phyloP scores from a whole-genome alignment of 2,329 filamentous ascomycete genomes.

The Rhinocladiella similis region DNA sequence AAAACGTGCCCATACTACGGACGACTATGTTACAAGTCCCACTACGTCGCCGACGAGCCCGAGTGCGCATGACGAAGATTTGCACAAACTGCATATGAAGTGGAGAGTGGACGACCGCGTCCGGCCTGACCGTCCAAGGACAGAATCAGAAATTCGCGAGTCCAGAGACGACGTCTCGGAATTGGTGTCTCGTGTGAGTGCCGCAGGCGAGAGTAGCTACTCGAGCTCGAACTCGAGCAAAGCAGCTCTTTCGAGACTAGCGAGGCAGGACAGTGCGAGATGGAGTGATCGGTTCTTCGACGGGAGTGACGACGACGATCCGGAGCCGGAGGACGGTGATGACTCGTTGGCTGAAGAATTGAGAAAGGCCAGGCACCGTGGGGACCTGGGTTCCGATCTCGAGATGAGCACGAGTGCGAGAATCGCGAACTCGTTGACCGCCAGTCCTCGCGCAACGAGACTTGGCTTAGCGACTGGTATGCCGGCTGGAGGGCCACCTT shows the following conservation, averaged over 20 bases:
- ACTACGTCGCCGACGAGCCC: slow-evolving; percentile 3
- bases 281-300: slow-evolving; percentile 69
- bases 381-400: slow-evolving; percentile 7
- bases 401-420: slow-evolving; percentile 7
- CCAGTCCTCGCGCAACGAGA: slow-evolving; percentile 17
- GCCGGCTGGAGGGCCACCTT: neutral
- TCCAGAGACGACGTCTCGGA: slow-evolving; percentile 36
- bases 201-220: slow-evolving; percentile 23
- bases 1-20: neutral
- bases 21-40: slow-evolving; percentile 8
- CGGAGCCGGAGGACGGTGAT: slow-evolving; percentile 37
- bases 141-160: slow-evolving; percentile 28
- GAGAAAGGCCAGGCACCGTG: slow-evolving; percentile 21
- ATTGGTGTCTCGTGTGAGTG: slow-evolving; percentile 28
- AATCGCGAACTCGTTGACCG: slow-evolving; percentile 16
- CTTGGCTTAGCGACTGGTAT: neutral
- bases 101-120: slow-evolving; percentile 9
- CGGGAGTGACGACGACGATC: slow-evolving; percentile 54
- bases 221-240: slow-evolving; percentile 25
- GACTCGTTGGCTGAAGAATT: slow-evolving; percentile 18
- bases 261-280: slow-evolving; percentile 54
- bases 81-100: slow-evolving; percentile 14
- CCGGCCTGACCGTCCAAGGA: slow-evolving; percentile 12
- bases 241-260: slow-evolving; percentile 25
- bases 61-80: slow-evolving; percentile 5